Base-by-base conservation (phyloP, 1,284 basidiomycete genomes). In the Takashimella tepidaria region DNA sequence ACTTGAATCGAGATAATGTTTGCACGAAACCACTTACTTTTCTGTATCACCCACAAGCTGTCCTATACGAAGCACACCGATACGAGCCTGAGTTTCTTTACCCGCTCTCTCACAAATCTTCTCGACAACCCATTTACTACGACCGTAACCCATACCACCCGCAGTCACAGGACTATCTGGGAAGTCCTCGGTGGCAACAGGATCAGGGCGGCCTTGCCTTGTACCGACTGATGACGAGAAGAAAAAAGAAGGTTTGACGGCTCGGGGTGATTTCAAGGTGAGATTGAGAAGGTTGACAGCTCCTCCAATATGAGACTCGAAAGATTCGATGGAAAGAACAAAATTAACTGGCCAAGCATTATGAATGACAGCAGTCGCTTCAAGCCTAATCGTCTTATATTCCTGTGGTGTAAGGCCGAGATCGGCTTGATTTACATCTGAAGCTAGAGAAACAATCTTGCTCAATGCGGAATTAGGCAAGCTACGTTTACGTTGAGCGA, bases 91-190 rank as follows among this genome's bases (percentile, higher is more conserved):
- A 59, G 65, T 25, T 61, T 76, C 42, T 57, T 61, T 37, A 60
- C 64, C 24, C 63, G 72, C 26, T 74, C 79, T 41, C 59, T 80
- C 74, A 59, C 80, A 80, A 0, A 85, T 52, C 60, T 80, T 81
- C 73, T 85, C 84, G 0, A 79, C 80, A 0, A 84, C 80, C 82
- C 83, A 85, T 64, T 85, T 85, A 50, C 71, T 77, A 49, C 79
- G 66, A 4, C 81, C 83, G 59, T 84, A 84, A 22, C 83, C 83
- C 51, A 82, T 80, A 3, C 56, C 58, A 6, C 57, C 67, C 3
- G 70, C 70, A 0, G 64, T 65, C 0, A 48, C 46, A 5, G 72
- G 72, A 16, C 49, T 48, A 25, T 62, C 57, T 1, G 69, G 53
- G 56, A 71, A 72, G 20, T 54, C 57, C 44, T 72, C 72, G 12